Conservation (phyloP, 768 basidiomycete genomes). For the Clitopilus hobsonii region DNA sequence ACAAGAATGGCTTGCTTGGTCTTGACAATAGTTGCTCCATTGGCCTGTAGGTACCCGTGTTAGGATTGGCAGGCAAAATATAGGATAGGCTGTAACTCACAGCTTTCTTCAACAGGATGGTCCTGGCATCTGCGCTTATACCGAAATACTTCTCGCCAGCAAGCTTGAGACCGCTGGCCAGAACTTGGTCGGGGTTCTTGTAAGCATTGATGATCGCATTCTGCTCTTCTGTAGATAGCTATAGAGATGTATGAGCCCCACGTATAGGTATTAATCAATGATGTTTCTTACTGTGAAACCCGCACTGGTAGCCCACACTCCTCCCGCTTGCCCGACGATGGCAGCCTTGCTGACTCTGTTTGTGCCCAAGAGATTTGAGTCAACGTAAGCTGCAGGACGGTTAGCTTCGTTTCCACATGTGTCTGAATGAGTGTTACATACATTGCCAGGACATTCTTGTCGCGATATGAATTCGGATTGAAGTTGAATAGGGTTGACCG, state of each 20-base stretch:
- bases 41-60: no score
- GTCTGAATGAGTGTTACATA: constrained; percentile 16
- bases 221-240: constrained; percentile 70
- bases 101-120: constrained; percentile 72
- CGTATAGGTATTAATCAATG: not conserved
- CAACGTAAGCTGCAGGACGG: constrained; percentile 65
- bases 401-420: not conserved
- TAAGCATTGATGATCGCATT: constrained; percentile 47
- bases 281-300: constrained; percentile 52
- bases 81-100: constrained; percentile 47
- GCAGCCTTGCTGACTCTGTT: constrained; percentile 75
- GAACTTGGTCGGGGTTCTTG: constrained; percentile 31
- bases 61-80: no score
- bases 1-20: constrained; percentile 86
- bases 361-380: constrained; percentile 70
- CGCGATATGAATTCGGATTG: constrained; percentile 5
- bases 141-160: constrained; percentile 74
- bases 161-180: constrained; percentile 59
- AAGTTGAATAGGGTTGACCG: not conserved
- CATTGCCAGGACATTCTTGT: constrained; percentile 80
- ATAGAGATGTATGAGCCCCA: constrained; percentile 2
- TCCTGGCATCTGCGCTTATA: constrained; percentile 41
- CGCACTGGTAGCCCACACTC: constrained; percentile 66
- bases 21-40: constrained; percentile 73
- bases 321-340: constrained; percentile 67